Evolutionary conservation across 306 rosid genomes (phyloP).

Genomic region (Glycine latifolia): DNA sequence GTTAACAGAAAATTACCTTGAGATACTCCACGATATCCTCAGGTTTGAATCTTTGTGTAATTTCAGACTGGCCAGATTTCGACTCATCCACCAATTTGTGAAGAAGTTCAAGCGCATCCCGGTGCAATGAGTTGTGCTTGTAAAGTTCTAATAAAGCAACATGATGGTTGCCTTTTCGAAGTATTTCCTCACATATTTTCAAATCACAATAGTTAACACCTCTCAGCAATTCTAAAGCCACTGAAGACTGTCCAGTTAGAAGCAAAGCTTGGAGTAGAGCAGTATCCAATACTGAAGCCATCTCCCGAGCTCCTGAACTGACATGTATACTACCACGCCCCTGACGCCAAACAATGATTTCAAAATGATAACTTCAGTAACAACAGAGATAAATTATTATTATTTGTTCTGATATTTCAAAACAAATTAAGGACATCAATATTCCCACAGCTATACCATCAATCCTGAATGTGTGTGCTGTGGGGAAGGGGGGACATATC

Average conservation of each 20-base stretch:
- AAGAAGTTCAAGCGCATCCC: slow-evolving; percentile 90
- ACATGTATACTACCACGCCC: slow-evolving; percentile 71
- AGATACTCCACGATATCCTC: slow-evolving; percentile 95
- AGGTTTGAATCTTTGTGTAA: slow-evolving; percentile 76
- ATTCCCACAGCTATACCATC: slow-evolving; percentile 31
- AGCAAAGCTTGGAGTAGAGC: slow-evolving; percentile 91
- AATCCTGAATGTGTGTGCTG: slow-evolving; percentile 3
- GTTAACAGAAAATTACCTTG: slow-evolving; percentile 66
- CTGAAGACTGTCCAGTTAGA: slow-evolving; percentile 86
- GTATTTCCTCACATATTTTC: slow-evolving; percentile 87
- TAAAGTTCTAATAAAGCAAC: slow-evolving; percentile 87
- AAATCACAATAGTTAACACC: slow-evolving; percentile 89
- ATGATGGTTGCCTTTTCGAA: slow-evolving; percentile 68
- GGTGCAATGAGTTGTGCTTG: slow-evolving; percentile 92
- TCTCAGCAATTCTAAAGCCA: slow-evolving; percentile 76
- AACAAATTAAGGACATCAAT: slow-evolving; percentile 27
- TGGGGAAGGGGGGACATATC: background rate
- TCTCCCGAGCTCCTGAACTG: slow-evolving; percentile 88
- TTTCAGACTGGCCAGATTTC: slow-evolving; percentile 66
- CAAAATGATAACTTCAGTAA: slow-evolving; percentile 42
- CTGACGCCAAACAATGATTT: slow-evolving; percentile 53
- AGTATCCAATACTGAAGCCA: slow-evolving; percentile 93
- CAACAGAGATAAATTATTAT: slow-evolving; percentile 2
- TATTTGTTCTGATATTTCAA: slow-evolving; percentile 14
- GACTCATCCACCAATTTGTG: slow-evolving; percentile 82